Percentiles rank a stretch among this genome's conserved stretches.
Conservation (phyloP, 164 flowering plant genomes). For the Taxillus chinensis region DNA sequence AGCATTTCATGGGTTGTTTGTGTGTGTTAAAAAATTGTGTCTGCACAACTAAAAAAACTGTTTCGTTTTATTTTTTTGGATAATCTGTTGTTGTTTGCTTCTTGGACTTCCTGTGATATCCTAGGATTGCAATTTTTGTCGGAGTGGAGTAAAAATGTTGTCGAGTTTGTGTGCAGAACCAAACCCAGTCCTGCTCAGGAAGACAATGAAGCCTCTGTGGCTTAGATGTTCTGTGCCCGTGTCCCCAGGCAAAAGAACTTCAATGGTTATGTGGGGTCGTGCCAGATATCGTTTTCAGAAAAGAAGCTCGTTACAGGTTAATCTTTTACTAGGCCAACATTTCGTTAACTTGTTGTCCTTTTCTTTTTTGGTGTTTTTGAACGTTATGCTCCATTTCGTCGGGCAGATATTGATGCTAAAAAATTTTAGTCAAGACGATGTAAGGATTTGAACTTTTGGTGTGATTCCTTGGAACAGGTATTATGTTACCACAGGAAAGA, state of each 20-base stretch:
- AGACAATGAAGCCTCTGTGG: slow-evolving; percentile 10
- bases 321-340: neutral
- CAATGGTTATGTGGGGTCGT: slow-evolving; percentile 9
- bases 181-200: slow-evolving; percentile 3
- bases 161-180: too few species aligned
- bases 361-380: neutral
- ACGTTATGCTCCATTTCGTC: too few species aligned
- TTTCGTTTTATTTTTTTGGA: too few species aligned
- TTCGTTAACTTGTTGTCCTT: neutral
- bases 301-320: slow-evolving; percentile 24
- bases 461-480: slow-evolving; percentile 23
- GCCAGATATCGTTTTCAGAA: slow-evolving; percentile 7
- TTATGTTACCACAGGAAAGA: slow-evolving; percentile 32
- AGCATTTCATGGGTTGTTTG: too few species aligned
- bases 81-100: too few species aligned
- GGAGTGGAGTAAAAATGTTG: too few species aligned
- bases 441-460: neutral
- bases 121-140: too few species aligned
- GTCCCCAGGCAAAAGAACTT: slow-evolving; percentile 8
- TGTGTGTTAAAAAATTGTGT: too few species aligned
- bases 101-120: too few species aligned
- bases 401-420: neutral
- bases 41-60: too few species aligned
- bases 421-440: neutral
- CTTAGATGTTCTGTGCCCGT: slow-evolving; percentile 12